Evolutionary conservation across 1,284 basidiomycete species (phyloP).

Genomic region (Tilletia horrida): DNA sequence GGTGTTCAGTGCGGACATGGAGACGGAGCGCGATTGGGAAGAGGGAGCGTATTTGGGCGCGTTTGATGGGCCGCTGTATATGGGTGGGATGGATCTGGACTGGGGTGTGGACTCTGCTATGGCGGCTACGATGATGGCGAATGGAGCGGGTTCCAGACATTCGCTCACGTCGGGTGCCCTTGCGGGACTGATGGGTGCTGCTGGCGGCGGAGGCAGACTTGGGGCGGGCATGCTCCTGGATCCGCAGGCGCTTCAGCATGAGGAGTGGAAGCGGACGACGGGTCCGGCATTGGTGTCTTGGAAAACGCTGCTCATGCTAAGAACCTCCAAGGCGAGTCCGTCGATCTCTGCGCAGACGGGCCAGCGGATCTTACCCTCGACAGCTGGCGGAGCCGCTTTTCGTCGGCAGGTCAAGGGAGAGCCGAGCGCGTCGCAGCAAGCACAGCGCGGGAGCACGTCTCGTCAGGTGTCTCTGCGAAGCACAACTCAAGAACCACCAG

Average conservation of each 20-base stretch:
- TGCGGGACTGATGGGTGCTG: neutral
- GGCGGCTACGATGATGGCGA: neutral
- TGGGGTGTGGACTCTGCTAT: constrained; percentile 25
- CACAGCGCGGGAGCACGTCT: neutral
- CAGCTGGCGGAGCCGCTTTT: neutral
- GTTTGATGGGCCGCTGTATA: neutral
- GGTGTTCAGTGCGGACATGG: constrained; percentile 37
- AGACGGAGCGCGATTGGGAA: constrained; percentile 44
- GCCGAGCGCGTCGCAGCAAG: neutral
- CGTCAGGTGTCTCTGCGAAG: too few relatives aligned
- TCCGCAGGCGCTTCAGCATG: constrained; percentile 22
- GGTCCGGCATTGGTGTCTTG: constrained; percentile 78
- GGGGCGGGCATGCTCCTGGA: neutral
- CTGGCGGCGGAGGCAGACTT: too few relatives aligned
- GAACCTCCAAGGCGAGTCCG: constrained; percentile 34
- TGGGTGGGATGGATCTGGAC: constrained; percentile 22
- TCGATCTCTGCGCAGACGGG: too few relatives aligned
- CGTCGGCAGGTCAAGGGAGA: neutral
- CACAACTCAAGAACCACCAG: too few relatives aligned
- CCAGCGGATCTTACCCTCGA: too few relatives aligned
- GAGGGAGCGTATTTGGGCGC: constrained; percentile 33
- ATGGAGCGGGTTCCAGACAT: constrained; percentile 8
- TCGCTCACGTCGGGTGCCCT: neutral
- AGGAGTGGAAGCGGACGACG: constrained; percentile 48
- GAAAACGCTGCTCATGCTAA: constrained; percentile 78